Conservation (phyloP, 2,329 filamentous ascomycete genomes). For the Beauveria pseudobassiana region DNA sequence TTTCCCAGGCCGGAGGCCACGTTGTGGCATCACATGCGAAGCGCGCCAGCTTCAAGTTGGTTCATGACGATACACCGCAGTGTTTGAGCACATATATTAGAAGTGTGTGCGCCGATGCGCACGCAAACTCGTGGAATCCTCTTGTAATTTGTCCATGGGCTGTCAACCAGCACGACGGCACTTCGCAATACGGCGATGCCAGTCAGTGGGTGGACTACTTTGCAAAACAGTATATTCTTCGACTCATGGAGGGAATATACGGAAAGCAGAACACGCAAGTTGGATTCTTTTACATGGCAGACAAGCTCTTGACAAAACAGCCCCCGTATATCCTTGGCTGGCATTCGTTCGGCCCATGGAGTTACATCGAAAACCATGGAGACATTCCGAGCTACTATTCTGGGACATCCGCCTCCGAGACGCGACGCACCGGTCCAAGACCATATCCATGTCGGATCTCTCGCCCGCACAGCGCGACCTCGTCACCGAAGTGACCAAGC, state of each 20-base stretch:
- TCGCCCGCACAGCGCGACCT: conserved; percentile 38
- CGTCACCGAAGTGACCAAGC: conserved; percentile 22
- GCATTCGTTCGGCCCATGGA: conserved; percentile 38
- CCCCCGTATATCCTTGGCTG: conserved; percentile 42
- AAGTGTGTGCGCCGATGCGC: neutral
- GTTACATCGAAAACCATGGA: conserved; percentile 26
- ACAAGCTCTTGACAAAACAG: conserved; percentile 17
- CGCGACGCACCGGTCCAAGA: conserved; percentile 16
- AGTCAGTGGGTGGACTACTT: conserved; percentile 2
- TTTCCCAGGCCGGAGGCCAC: neutral
- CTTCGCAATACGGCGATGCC: neutral
- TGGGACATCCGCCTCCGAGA: conserved; percentile 38
- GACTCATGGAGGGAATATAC: neutral
- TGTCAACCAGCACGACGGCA: neutral
- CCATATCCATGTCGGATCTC: conserved; percentile 28
- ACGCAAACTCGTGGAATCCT: neutral
- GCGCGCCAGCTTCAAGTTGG: neutral
- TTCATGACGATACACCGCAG: neutral
- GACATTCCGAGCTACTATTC: conserved; percentile 41
- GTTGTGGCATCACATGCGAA: neutral
- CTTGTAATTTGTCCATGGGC: conserved; percentile 5
- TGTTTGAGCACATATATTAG: neutral
- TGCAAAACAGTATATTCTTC: neutral
- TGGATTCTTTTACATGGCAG: conserved; percentile 45
- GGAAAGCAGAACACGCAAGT: conserved; percentile 17